Base-by-base conservation (phyloP, 2,329 filamentous ascomycete species). In the Torrubiellomyces zombiae region DNA sequence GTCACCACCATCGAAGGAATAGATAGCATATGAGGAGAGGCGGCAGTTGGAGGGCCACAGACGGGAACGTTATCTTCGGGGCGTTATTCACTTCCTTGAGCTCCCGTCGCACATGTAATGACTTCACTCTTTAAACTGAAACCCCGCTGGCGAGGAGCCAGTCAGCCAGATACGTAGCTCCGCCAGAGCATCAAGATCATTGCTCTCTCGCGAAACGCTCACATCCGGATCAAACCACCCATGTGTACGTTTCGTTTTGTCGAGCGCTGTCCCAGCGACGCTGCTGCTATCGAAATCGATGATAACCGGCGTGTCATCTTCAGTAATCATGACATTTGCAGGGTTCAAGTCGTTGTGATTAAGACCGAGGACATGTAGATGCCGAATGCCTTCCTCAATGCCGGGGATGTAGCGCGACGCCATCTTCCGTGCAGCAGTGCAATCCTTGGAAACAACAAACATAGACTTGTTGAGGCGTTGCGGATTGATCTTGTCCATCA, bases 241-340 rank as follows among this genome's bases (percentile, higher is more conserved):
- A 24, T 29, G 24, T 13, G 27, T 29, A 15, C 27, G 21, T 15
- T 27, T 27, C 11, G 29, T 25, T 10, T 16, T 11, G 5, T 27
- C 30, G 10, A 30, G 20, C 11, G 23, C 30, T 15, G 30, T 25
- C 8, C 29, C 33, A 18, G 25, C 12, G 9, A 21, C 21, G 19
- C 25, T 23, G 19, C 44, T 50, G 16, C 44, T 45, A 23, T 45
- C 34, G 21, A 36, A 38, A 16, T 38, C 33, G 12, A 36, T 33
- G n/a, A 38, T 9, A 1, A 34, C 23, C 1, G 34, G 34, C 29
- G 18, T 24, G 4, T 24, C 30, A 16, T 32, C 27, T 12, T 34
- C 26, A 2, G 12, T 17, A 2, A 38, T 12, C 24, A 38, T 28
- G 18, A 38, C 33, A 25, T 38, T 38, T 2, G 21, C 9, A 2